Conservation (phyloP, 2,329 filamentous ascomycete species). For the Penicillium occitanis region DNA sequence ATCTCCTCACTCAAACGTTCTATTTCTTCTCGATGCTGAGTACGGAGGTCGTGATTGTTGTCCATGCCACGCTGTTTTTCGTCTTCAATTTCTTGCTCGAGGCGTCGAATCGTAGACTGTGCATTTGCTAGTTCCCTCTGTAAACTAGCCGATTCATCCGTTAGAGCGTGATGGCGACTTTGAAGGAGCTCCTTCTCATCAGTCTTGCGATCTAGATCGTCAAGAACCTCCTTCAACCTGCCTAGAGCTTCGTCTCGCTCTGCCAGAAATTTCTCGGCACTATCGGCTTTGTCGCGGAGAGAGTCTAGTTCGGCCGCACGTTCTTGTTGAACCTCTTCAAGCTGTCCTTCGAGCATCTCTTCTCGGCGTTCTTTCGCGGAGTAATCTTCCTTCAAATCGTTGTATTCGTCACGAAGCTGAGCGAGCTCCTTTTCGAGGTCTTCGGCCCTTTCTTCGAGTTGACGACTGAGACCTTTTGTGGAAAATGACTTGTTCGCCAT, state of each 20-base stretch:
- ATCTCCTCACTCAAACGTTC: constrained; percentile 58
- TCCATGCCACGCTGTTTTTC: constrained; percentile 60
- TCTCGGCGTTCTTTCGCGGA: constrained; percentile 45
- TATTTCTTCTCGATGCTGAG: constrained; percentile 56
- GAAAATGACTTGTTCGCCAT: constrained; percentile 76
- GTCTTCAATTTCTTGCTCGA: constrained; percentile 52
- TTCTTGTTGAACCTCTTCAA: constrained; percentile 40
- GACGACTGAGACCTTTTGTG: constrained; percentile 70
- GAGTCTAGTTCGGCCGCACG: constrained; percentile 38
- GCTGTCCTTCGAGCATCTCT: constrained; percentile 54
- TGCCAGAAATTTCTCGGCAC: constrained; percentile 45
- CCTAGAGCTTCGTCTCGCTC: constrained; percentile 43
- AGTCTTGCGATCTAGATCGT: constrained; percentile 58
- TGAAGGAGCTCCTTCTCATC: constrained; percentile 69
- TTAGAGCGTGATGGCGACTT: constrained; percentile 65
- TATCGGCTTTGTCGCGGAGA: constrained; percentile 47
- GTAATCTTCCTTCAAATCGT: constrained; percentile 44
- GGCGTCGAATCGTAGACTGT: constrained; percentile 46
- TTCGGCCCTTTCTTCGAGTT: constrained; percentile 69
- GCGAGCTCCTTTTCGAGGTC: constrained; percentile 68
- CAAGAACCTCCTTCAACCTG: constrained; percentile 57
- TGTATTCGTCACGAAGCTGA: constrained; percentile 49
- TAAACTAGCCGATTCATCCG: constrained; percentile 64
- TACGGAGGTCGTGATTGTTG: constrained; percentile 60
- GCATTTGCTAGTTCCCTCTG: constrained; percentile 61